Evolutionary conservation across 2,329 filamentous ascomycete species (phyloP).

Genomic region (Cytospora piceae): DNA sequence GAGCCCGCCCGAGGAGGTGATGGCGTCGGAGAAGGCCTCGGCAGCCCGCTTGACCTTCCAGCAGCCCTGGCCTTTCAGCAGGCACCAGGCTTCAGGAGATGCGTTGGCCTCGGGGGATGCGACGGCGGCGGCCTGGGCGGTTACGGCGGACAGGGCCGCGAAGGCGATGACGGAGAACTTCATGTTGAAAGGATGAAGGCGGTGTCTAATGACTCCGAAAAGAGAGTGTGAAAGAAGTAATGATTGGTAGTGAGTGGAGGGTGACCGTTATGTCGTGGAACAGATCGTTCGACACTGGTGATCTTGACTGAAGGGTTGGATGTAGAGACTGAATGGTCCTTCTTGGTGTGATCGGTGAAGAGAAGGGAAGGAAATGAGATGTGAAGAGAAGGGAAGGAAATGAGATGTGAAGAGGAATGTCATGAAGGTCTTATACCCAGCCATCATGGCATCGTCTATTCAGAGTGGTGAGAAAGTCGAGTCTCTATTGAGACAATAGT

Average conservation of each 20-base stretch:
- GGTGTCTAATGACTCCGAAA: background rate
- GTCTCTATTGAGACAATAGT: conserved; percentile 28
- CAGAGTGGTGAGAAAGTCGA: conserved; percentile 1
- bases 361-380: conserved; percentile 4
- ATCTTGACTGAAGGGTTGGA: conserved; percentile 26
- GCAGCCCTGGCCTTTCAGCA: conserved; percentile 46
- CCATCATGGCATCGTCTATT: conserved; percentile 13
- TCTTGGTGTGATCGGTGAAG: conserved; percentile 12
- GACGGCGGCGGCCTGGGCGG: conserved; percentile 38
- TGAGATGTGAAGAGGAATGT: background rate
- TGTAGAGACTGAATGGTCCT: conserved; percentile 20
- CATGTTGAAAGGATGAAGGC: conserved; percentile 34
- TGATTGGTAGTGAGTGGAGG: conserved; percentile 3
- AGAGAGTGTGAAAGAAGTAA: conserved; percentile 15
- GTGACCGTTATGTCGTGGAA: conserved; percentile 26
- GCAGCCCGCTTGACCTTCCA: conserved; percentile 48
- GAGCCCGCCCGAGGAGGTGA: conserved; percentile 34
- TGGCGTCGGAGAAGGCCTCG: conserved; percentile 39
- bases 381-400: background rate
- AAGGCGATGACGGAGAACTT: conserved; percentile 37
- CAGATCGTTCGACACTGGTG: conserved; percentile 27
- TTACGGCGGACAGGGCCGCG: conserved; percentile 33
- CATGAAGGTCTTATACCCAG: conserved; percentile 19
- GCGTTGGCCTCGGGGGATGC: conserved; percentile 33
- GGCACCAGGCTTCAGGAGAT: conserved; percentile 39